Conservation (phyloP, 2,329 filamentous ascomycete genomes). For the Penicillium sp. region DNA sequence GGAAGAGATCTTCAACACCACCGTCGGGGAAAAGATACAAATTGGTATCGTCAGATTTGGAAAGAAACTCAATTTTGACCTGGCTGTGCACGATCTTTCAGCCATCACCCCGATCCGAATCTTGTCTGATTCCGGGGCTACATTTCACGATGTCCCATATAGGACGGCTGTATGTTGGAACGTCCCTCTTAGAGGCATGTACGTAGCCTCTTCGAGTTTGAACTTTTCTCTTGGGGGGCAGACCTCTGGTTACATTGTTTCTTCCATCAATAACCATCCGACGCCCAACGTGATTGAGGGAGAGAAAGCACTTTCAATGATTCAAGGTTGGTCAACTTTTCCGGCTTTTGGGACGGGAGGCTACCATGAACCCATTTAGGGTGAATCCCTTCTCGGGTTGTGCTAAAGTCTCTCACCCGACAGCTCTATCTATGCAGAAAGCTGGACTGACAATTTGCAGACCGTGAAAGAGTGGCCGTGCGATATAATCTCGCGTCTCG, state of each 20-base stretch:
- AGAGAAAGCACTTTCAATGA: conserved; percentile 5
- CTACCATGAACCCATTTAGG: too few species aligned
- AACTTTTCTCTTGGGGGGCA: conserved; percentile 4
- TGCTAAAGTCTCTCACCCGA: not conserved
- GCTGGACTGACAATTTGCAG: not conserved
- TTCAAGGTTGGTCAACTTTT: conserved; percentile 1
- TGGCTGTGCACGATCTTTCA: conserved; percentile 8
- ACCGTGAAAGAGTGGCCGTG: conserved; percentile 10
- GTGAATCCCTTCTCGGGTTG: not conserved
- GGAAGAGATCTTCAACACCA: conserved; percentile 3
- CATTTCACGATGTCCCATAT: conserved; percentile 11
- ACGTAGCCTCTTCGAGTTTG: not conserved
- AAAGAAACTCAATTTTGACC: not conserved
- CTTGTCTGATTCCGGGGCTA: conserved; percentile 4
- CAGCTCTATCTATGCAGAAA: not conserved
- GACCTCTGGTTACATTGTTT: not conserved
- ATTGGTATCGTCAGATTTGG: conserved; percentile 5
- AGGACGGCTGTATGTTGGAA: conserved; percentile 11
- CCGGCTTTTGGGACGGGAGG: not conserved
- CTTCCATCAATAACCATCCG: conserved; percentile 3
- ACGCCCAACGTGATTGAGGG: conserved; percentile 6
- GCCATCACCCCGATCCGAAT: conserved; percentile 4
- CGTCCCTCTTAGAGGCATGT: conserved; percentile 9
- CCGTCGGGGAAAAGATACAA: conserved; percentile 2
- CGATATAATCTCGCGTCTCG: not conserved